Evolutionary conservation across 176 grass and related monocot genomes (phyloP), one percentile per base, ranked within the genome.

Genomic region (Secale cereale): DNA sequence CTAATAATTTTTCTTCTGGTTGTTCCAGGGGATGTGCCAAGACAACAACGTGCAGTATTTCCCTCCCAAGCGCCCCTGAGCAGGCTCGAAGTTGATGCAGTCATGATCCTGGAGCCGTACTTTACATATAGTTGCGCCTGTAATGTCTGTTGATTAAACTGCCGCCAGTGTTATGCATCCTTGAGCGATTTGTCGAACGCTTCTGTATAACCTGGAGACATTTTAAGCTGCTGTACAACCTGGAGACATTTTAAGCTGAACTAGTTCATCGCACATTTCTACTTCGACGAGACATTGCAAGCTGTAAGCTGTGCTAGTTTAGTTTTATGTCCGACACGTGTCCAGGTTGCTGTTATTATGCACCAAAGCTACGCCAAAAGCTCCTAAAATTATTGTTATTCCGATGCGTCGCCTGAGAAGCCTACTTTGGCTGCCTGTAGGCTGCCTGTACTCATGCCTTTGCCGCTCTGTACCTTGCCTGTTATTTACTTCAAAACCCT

Each of bases 41-140:
- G 93, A 99, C 5, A 91, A 96, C 89, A 92, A 94, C 2, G 93
- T 94, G 48, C 88, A 92, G 32, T 99, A 99, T 84, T 85, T 94
- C 2, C 88, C 93, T 41, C 93, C 93, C 11, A 99, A 92, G 91
- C 88, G 97, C 29, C 43, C 66, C 1, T 98, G 85, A 94, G 22
- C 43, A 67, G 61, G 29, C 13, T 57, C 6, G 16, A 3, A 4
- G 16, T 14, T 15, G 40, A 30, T 13, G 19, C 33, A 0, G 23
- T 59, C 19, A 7, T 17, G 46, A 3, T 69, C 28, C 74, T 60
- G 79, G 59, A 74, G 57, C 73, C 31, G 14, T 59, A 29, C 35
- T 25, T 33, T 36, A 40, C 50, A 60, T 46, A 27, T 43, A 29
- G 29, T 74, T 72, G 35, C 17, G 10, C 19, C 26, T 76, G 35